Evolutionary conservation across 306 rosid species (phyloP).

Genomic region (Neltuma alba): DNA sequence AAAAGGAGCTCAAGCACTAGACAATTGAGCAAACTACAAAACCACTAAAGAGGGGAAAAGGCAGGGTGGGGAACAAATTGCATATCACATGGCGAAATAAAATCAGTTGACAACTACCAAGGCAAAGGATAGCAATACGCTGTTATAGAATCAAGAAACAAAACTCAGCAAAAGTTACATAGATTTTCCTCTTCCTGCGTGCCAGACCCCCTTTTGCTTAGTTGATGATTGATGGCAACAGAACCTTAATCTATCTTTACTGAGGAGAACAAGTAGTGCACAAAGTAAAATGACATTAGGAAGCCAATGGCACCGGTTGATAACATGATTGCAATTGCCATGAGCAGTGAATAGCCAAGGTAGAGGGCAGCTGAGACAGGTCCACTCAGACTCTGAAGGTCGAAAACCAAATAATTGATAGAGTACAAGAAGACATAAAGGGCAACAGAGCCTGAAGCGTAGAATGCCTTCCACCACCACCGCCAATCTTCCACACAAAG

Average conservation of each 20-base stretch:
- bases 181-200: conserved; percentile 38
- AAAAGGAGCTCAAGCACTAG: conserved; percentile 39
- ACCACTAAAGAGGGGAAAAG: conserved; percentile 22
- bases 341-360: conserved; percentile 88
- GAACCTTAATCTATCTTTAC: conserved; percentile 80
- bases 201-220: conserved; percentile 34
- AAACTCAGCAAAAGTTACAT: conserved; percentile 46
- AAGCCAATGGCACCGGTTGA: conserved; percentile 90
- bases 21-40: conserved; percentile 16
- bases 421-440: conserved; percentile 91
- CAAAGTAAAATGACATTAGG: conserved; percentile 89
- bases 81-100: conserved; percentile 41
- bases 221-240: conserved; percentile 37
- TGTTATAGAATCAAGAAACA: conserved; percentile 42
- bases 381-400: conserved; percentile 95
- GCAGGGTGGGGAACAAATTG: conserved; percentile 38
- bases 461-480: conserved; percentile 99
- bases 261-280: conserved; percentile 90
- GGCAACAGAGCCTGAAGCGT: conserved; percentile 91
- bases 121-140: conserved; percentile 39
- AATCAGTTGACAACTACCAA: conserved; percentile 30
- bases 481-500: conserved; percentile 98
- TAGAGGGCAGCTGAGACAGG: conserved; percentile 88
- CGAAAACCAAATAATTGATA: conserved; percentile 91
- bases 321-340: conserved; percentile 94